Base-by-base conservation (phyloP, 331 rosid species). In the Quercus tomentella region DNA sequence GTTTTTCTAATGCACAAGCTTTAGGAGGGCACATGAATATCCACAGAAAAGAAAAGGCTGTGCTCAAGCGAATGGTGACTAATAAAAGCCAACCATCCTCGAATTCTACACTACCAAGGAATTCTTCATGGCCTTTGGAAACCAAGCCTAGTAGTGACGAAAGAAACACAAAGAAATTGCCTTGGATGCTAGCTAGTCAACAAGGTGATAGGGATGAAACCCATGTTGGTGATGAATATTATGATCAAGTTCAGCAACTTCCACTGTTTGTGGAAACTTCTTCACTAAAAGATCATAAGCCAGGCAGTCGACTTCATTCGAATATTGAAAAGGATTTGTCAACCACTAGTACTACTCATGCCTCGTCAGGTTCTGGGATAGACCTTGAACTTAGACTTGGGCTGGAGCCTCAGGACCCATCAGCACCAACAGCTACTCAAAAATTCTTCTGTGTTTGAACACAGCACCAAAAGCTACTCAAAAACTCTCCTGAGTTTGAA, bases 371-470 rank as follows among this genome's bases (percentile, higher is more conserved):
- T 49, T 60, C 75, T 12, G 83, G 82, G 76, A 66, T 92, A 76
- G 97, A 92, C 89, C 97, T 92, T 76, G 97, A 88, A 86, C 86
- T 92, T 15, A 87, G 97, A 80, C 75, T 92, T 58, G 97, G 97
- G 85, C 85, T 82, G 41, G 88, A 88, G 62, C 94, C 90, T 70
- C 90, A 70, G 30, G 88, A 86, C 30, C 67, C 86, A 9, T 72
- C 92, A 16, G 28, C 87, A 5, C 43, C 81, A 56, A 51, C 77
- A 31, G 83, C 66, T 74, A 91, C 87, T 52, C 86, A 87, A 84
- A 90, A 88, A 84, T 88, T 92, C 90, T 90, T 88, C 66, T 90
- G 82, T 89, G 57, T 79, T 79, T 75, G 54, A 67, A 74, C 67
- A 35, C 17, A 16, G 28, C 86, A 6, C 41, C 81, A 56, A 51